Base-by-base conservation (phyloP, 2,329 filamentous ascomycete species). In the Cordyceps pruinosa region DNA sequence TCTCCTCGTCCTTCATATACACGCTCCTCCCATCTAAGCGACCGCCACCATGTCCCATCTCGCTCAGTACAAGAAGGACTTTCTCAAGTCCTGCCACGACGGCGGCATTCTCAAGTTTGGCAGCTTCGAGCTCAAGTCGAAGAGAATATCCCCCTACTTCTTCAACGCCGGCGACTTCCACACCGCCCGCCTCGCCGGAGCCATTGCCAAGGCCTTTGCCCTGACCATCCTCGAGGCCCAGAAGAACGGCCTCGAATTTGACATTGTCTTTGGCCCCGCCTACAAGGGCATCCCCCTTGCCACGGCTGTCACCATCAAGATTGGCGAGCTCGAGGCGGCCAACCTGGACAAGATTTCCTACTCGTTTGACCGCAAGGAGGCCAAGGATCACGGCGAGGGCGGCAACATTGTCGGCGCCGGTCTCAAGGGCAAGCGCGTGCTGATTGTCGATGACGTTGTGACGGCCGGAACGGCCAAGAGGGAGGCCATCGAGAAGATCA, bases 261-360 rank as follows among this genome's bases (percentile, higher is more conserved):
- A 97, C 70, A 82, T 97, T 65, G 79, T 97, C 67, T 97, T 97
- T 72, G 92, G 83, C 17, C 93, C 94, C 3, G 93, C 94, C 10
- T 99, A 97, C 80, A 99, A 97, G 77, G 94, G 94, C 45, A 96
- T 97, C 62, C 90, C 92, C 1, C 83, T 97, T n/a, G 88, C 89
- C 45, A 86, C 88, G 17, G 82, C 89, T 3, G 87, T 90, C 17
- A 81, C 87, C 37, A 83, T 89, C 69, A 88, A 91, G 71, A 82
- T 97, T 13, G 83, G 84, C 54, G 81, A 86, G 66, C 74, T 91
- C 12, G 85, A 90, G 61, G 76, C 82, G 19, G 73, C 75, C 51
- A 82, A 79, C 60, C 94, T 88, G 73, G 83, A 83, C 57, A 74
- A 80, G 44, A 79, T 89, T 58, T 89, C 86, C 68, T 97, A 96